These are phyloP conservation scores for Ehretia macrophylla DNA, from an alignment of 257 asterid species.

Conservation along the genomic window DNA sequence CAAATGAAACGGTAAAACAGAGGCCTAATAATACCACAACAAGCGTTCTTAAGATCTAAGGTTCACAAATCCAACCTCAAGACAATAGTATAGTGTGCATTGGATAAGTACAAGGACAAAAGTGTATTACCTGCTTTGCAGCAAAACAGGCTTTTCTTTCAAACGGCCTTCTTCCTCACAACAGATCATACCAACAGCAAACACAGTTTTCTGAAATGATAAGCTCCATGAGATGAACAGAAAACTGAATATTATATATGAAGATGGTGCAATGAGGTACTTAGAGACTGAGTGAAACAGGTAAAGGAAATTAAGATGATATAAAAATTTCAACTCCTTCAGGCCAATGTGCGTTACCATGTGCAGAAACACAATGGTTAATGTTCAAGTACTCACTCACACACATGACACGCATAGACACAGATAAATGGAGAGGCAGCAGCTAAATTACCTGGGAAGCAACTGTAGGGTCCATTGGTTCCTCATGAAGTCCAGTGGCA, in stretches of 20 bases:
- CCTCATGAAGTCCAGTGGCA: conserved; percentile 63
- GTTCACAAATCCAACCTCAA: too few species aligned
- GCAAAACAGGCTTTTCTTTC: conserved; percentile 84
- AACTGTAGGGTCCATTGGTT: conserved; percentile 82
- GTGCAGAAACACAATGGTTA: neutral
- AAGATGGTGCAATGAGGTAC: conserved; percentile 15
- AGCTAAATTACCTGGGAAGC: conserved; percentile 75
- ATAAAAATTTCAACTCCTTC: neutral
- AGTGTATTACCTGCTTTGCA: conserved; percentile 76
- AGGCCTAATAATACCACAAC: too few species aligned
- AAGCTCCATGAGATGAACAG: conserved; percentile 16
- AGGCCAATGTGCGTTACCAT: neutral
- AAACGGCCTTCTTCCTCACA: conserved; percentile 97
- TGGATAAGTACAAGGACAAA: too few species aligned
- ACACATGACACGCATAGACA: too few species aligned
- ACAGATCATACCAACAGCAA: conserved; percentile 97
- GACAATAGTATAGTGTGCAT: too few species aligned
- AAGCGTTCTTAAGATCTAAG: too few species aligned
- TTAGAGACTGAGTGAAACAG: conserved; percentile 1
- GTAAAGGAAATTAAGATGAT: neutral
- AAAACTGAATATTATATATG: conserved; percentile 1
- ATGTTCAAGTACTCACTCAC: too few species aligned
- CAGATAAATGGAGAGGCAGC: conserved; percentile 1
- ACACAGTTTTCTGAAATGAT: conserved; percentile 61
- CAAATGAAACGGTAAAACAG: too few species aligned